Percentiles rank a stretch among this genome's conserved stretches.
Evolutionary conservation across 495 filamentous ascomycete species (phyloP).

Genomic region (Tuber magnatum): DNA sequence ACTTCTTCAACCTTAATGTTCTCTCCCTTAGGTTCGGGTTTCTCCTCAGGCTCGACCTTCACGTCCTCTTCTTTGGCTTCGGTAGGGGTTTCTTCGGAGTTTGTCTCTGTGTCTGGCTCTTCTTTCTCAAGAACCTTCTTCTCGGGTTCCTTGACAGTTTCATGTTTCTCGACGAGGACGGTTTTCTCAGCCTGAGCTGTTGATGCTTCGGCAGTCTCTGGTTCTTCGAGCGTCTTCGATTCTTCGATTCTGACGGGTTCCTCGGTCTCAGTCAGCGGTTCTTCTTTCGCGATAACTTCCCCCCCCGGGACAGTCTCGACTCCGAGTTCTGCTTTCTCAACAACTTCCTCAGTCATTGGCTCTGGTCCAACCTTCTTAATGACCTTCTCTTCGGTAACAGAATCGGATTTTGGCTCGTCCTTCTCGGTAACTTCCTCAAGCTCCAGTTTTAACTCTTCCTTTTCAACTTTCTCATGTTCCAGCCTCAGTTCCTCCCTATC

Average conservation of each 20-base stretch:
- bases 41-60: conserved; percentile 17
- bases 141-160: conserved; percentile 11
- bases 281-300: not conserved
- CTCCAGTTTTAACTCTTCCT: not conserved
- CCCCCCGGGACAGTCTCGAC: conserved; percentile 13
- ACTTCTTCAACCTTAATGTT: not conserved
- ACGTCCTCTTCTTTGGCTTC: conserved; percentile 12
- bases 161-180: not conserved
- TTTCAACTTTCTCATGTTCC: conserved; percentile 20
- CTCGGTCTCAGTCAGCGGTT: not conserved
- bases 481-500: conserved; percentile 15
- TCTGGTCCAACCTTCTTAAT: not conserved
- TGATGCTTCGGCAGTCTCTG: not conserved
- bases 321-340: conserved; percentile 7
- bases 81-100: conserved; percentile 16
- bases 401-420: not conserved
- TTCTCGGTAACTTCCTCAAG: conserved; percentile 39
- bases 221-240: not conserved
- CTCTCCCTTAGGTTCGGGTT: not conserved
- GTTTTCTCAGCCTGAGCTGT: not conserved
- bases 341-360: not conserved
- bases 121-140: conserved; percentile 18
- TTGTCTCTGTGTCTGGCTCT: conserved; percentile 3
- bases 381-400: not conserved
- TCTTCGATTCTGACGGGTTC: no score